Evolutionary conservation across 768 basidiomycete genomes (phyloP).

Genomic region (Phanerochaete carnosa): DNA sequence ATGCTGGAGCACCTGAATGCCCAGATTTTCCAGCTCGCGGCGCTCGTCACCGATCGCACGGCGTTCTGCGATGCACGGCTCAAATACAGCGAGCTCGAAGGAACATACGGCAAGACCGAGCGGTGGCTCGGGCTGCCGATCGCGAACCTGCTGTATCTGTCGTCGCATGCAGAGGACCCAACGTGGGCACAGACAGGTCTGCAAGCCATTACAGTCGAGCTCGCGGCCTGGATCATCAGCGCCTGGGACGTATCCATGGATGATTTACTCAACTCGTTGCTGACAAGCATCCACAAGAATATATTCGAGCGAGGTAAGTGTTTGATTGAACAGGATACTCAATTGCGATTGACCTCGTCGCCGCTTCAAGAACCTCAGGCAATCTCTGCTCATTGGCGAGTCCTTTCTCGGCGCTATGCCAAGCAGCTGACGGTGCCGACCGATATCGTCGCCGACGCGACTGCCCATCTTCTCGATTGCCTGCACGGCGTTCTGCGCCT

Average conservation of each 20-base stretch:
- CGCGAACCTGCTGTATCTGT: neutral
- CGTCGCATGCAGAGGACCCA: neutral
- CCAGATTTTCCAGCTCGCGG: constrained; percentile 46
- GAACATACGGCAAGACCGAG: neutral
- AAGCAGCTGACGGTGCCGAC: neutral
- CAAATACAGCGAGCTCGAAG: too few species aligned
- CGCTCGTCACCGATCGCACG: constrained; percentile 43
- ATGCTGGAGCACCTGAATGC: constrained; percentile 45
- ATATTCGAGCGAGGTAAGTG: neutral
- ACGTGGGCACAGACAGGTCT: neutral
- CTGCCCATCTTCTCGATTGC: neutral
- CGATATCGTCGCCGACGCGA: neutral
- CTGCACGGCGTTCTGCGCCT: neutral
- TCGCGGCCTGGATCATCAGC: neutral
- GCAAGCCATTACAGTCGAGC: neutral
- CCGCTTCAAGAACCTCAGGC: neutral
- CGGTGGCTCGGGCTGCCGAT: neutral
- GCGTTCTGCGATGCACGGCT: constrained; percentile 5
- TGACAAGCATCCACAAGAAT: neutral
- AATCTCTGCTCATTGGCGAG: neutral
- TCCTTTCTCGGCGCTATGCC: neutral
- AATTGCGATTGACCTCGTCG: neutral
- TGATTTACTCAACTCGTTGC: neutral
- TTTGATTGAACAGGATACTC: neutral
- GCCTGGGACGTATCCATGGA: neutral